These are phyloP conservation scores for Ophiocordyceps robertsii DNA, from an alignment of 2,329 filamentous ascomycete genomes.

Conservation along the genomic window DNA sequence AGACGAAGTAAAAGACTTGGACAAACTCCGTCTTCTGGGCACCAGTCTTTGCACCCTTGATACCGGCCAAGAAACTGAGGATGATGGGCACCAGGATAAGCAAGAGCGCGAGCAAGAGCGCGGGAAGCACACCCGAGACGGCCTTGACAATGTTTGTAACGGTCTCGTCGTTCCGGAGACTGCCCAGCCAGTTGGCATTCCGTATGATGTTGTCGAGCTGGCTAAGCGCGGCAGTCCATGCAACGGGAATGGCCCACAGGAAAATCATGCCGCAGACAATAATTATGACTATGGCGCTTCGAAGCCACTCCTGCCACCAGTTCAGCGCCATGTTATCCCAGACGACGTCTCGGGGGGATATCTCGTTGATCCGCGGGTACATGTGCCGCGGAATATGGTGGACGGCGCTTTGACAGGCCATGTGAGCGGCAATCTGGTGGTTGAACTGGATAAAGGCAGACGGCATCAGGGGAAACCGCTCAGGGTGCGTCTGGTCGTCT, in stretches of 20 bases:
- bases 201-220: constrained; percentile 60
- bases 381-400: constrained; percentile 90
- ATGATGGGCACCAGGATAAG: constrained; percentile 72
- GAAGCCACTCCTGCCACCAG: constrained; percentile 84
- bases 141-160: constrained; percentile 48
- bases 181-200: constrained; percentile 54
- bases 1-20: constrained; percentile 84
- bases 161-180: constrained; percentile 45
- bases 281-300: constrained; percentile 50
- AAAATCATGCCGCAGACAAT: constrained; percentile 65
- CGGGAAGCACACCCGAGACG: constrained; percentile 77
- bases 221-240: constrained; percentile 71
- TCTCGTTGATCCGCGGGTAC: constrained; percentile 84
- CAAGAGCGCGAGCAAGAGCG: constrained; percentile 60
- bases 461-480: constrained; percentile 83
- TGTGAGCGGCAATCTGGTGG: constrained; percentile 90
- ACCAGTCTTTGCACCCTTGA: constrained; percentile 73
- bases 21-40: constrained; percentile 70
- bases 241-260: constrained; percentile 82
- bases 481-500: constrained; percentile 70
- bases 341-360: constrained; percentile 80
- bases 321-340: constrained; percentile 96
- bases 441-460: constrained; percentile 99
- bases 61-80: constrained; percentile 55
- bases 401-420: constrained; percentile 87